Evolutionary conservation across 352 stramenopile species (phyloP), one percentile per base, ranked within the genome.

Genomic region (Phytophthora niederhauseri): DNA sequence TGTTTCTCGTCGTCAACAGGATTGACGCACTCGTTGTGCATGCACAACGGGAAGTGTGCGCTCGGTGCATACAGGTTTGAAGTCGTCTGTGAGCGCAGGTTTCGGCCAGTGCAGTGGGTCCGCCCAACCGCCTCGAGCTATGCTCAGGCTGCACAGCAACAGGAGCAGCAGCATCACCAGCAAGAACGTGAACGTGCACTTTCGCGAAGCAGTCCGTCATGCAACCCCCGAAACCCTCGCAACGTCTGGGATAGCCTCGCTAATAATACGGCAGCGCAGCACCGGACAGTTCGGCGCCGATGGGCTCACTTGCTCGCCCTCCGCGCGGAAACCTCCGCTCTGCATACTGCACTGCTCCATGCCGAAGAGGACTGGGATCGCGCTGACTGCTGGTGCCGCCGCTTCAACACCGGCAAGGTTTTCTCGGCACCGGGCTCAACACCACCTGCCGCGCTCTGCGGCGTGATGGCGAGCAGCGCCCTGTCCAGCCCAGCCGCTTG

Each of bases 401-500:
- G 34, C 34, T 15, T 12, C 34, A 41, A 41, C 34, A 41, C 34
- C 9, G 34, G 34, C 34, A 41, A 41, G 34, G 34, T 4, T 41
- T 41, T 41, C 34, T 41, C 34, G 34, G 9, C 9, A 41, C 34
- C 34, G 3, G 34, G 34, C 4, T 38, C 14, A 15, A 38, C 31
- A 38, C 31, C 34, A 15, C 34, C 11, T 41, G 34, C 9, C 28
- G 5, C 28, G 28, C 28, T 31, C 3, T 9, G 28, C 14, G 9
- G n/a, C 52, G 22, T 49, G 54, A 48, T 58, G 28, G 17, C 17
- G 17, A n/a, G 28, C 52, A 19, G 38, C 14, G 38, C 38, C 17
- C 38, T 46, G 9, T 11, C 34, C 54, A 61, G 34, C 54, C 19
- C 54, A 61, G 54, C 54, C 19, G 54, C 34, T 48, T 45, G 52